Evolutionary conservation across 306 rosid genomes (phyloP), one percentile per base, ranked within the genome.

Genomic region (Luffa acutangula): DNA sequence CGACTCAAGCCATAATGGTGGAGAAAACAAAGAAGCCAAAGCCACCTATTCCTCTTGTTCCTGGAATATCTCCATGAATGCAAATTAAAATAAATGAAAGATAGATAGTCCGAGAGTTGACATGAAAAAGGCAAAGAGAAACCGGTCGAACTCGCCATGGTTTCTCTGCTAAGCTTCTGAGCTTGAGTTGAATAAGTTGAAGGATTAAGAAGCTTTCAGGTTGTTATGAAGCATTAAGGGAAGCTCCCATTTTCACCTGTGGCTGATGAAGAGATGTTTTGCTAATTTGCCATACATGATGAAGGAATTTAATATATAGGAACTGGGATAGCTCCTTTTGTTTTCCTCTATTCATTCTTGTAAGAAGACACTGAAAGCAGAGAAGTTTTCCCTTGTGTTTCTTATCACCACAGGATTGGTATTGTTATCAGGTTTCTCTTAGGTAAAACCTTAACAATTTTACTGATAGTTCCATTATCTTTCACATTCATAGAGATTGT

Each of bases 1-100:
- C 97, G 46, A 91, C 97, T 74, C 89, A 95, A 88, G 98, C 98
- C 36, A 80, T 95, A 60, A 54, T 95, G 85, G 96, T 93, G 78
- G 97, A 91, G 62, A 92, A 95, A 84, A 83, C 71, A 65, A 91
- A 83, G 88, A 76, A 80, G 85, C 87, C 89, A 54, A 81, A 87
- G 84, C 93, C 97, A 5, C 76, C 58, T 21, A 52, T 95, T 59
- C 98, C 98, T 59, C 71, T 25, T 17, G 69, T 91, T 76, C 98
- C 97, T 15, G 98, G 97, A 39, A 95, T 94, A 88, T 70, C 77
- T 56, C 92, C 93, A 75, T 91, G 77, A 81, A 76, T 69, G 25
- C 60, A 74, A 37, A 41, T 14, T 9, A 45, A 70, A 42, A 9
- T 17, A 77, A 49, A 67, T 66, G 36, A 37, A 54, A 4, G 20